A percentile compares a stretch with the other conserved stretches of the same genome.
These are phyloP conservation scores for Gracilariopsis chorda DNA, from an alignment of 23 red algal species.

Conservation along the genomic window DNA sequence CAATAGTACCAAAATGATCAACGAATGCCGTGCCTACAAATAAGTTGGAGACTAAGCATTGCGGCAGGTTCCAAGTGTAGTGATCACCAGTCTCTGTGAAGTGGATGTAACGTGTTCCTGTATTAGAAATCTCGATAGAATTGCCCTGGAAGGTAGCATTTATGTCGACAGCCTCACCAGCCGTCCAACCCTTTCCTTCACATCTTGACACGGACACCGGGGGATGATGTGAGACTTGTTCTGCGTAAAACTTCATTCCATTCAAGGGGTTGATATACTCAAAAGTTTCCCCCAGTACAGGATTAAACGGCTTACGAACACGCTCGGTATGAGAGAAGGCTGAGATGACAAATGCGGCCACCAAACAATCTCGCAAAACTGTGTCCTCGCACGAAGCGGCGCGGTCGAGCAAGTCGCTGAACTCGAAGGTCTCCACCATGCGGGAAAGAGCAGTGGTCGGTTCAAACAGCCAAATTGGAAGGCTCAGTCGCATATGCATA, in stretches of 20 bases:
- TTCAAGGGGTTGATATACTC: conserved; percentile 44
- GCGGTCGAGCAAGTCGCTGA: conserved; percentile 61
- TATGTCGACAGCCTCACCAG: conserved; percentile 78
- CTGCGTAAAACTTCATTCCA: conserved; percentile 68
- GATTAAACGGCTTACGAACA: conserved; percentile 94
- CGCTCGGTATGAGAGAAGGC: conserved; percentile 80
- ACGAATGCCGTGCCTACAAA: conserved; percentile 85
- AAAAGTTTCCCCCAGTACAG: conserved; percentile 82
- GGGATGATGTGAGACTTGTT: conserved; percentile 94
- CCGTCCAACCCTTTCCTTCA: conserved; percentile 69
- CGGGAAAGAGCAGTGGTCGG: conserved; percentile 82
- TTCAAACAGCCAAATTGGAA: conserved; percentile 89
- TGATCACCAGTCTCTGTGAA: conserved; percentile 61
- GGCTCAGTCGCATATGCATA: conserved; percentile 64
- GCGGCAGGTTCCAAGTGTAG: conserved; percentile 86
- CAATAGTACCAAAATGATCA: conserved; percentile 76
- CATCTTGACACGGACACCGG: conserved; percentile 66
- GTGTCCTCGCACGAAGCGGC: conserved; percentile 64
- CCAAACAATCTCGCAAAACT: conserved; percentile 65
- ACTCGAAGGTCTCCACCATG: conserved; percentile 86
- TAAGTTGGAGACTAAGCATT: conserved; percentile 67
- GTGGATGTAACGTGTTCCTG: conserved; percentile 66
- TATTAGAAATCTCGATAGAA: conserved; percentile 73
- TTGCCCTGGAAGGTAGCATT: conserved; percentile 82
- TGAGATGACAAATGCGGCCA: conserved; percentile 79